Percentiles rank a stretch among this genome's conserved stretches.
Conservation (phyloP, 306 rosid species). For the Prunus armeniaca region DNA sequence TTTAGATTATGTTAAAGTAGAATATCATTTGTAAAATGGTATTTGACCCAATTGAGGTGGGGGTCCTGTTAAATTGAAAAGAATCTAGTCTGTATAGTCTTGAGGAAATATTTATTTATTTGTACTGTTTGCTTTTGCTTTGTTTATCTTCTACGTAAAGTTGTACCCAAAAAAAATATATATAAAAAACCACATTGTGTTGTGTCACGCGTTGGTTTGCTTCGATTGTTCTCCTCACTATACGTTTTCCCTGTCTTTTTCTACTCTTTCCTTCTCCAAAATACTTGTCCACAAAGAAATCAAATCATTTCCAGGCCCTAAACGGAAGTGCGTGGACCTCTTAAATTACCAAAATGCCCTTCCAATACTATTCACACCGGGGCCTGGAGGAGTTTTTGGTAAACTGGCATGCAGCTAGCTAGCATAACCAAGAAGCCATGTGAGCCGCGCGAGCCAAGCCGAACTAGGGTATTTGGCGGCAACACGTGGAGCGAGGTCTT, state of each 20-base stretch:
- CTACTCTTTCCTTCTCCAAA: constrained; percentile 40
- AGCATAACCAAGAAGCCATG: constrained; percentile 4
- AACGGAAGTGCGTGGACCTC: background rate
- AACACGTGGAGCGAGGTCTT: constrained; percentile 18
- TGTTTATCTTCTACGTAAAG: constrained; percentile 33
- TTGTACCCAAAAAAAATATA: background rate
- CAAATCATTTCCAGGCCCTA: constrained; percentile 41
- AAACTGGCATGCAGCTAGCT: background rate
- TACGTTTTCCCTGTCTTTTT: constrained; percentile 56
- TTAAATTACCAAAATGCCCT: constrained; percentile 29
- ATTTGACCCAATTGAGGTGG: background rate
- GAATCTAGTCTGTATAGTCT: background rate
- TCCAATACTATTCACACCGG: background rate
- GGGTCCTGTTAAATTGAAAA: background rate
- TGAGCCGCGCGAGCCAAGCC: constrained; percentile 9
- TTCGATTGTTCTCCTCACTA: constrained; percentile 39
- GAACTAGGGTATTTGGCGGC: constrained; percentile 18
- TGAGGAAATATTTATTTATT: background rate
- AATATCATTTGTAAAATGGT: background rate
- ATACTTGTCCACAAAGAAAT: constrained; percentile 54
- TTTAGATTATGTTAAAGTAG: no score
- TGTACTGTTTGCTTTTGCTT: constrained; percentile 19
- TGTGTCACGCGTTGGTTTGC: constrained; percentile 40
- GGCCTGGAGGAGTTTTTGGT: constrained; percentile 11
- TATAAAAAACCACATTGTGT: constrained; percentile 9